A percentile compares a stretch with the other conserved stretches of the same genome.
These are phyloP conservation scores for Talaromyces rugulosus DNA, from an alignment of 2,329 filamentous ascomycete species.

Conservation along the genomic window DNA sequence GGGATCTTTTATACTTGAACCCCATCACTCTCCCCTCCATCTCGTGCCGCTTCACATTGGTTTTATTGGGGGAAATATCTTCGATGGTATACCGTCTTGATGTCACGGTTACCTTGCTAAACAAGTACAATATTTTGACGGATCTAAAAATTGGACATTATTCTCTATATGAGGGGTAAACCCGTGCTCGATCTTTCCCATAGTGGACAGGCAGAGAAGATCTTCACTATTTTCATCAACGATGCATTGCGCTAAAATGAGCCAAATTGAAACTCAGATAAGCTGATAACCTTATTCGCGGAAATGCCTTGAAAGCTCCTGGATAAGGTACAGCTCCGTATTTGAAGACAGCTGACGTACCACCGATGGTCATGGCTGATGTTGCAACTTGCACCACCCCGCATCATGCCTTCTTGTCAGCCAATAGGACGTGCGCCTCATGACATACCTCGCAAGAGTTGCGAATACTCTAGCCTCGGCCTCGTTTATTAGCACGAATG, in stretches of 20 bases:
- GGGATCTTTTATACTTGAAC: slow-evolving; percentile 5
- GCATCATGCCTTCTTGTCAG: neutral
- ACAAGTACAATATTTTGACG: neutral
- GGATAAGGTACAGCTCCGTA: neutral
- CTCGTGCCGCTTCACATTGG: neutral
- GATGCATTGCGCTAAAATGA: neutral
- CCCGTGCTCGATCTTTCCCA: neutral
- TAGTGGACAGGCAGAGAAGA: neutral
- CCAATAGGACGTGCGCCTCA: neutral
- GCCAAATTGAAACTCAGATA: neutral
- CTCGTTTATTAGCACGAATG: too few species aligned
- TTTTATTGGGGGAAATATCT: neutral
- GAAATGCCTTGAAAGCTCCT: neutral
- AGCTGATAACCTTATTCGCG: neutral
- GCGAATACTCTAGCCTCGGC: neutral
- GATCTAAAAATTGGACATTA: neutral
- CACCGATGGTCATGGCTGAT: neutral
- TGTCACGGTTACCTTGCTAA: neutral
- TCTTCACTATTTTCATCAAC: neutral
- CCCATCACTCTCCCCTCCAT: neutral
- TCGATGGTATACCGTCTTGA: neutral
- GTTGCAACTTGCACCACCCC: neutral
- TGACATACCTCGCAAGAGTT: neutral
- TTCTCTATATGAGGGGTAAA: neutral
- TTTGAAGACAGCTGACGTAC: neutral